Base-by-base conservation (phyloP, 306 rosid genomes). In the Quercus robur region DNA sequence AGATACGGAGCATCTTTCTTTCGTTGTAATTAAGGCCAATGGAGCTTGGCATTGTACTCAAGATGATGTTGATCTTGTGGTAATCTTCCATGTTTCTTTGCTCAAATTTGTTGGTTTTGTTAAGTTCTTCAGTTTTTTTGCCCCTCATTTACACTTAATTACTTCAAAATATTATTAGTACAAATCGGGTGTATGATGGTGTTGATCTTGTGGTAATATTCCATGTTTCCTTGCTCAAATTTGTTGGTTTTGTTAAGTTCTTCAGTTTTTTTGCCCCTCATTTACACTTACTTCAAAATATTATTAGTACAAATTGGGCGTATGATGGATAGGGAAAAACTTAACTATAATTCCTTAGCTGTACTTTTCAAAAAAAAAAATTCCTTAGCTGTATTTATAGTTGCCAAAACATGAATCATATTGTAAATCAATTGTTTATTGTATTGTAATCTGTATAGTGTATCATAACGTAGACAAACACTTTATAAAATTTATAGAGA, bases 1-100 rank as follows among this genome's bases (percentile, higher is more conserved):
- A 58, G 97, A 92, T 81, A 85, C 82, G 2, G 80, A 90, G 3
- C 93, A 88, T 81, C 74, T 87, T 73, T 92, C 97, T 46, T 92
- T 92, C 44, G 97, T 92, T 68, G 88, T 85, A 3, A 80, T 90
- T 54, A 88, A 88, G 81, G 63, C 63, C 25, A 94, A 90, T 51
- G 11, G 86, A 5, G 19, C 88, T 56, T 88, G 91, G 97, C 89
- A 84, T 82, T 73, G 70, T 63, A 73, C 81, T 46, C 75, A 77
- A 74, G 89, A 87, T 5, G 91, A 90, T 21, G 77, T 92, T 75
- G 91, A 90, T 64, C 76, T 90, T 19, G 73, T 81, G 91, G 94
- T 88, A 85, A 80, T 82, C 30, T 46, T 28, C 11, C 28, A 4
- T 70, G 44, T 74, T 19, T 52, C 44, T 71, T 1, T 18, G 17